Percentiles rank a stretch among this genome's conserved stretches.
phyloP scores from a whole-genome alignment of 2,329 filamentous ascomycete species.

The Botrytis hyacinthi region DNA sequence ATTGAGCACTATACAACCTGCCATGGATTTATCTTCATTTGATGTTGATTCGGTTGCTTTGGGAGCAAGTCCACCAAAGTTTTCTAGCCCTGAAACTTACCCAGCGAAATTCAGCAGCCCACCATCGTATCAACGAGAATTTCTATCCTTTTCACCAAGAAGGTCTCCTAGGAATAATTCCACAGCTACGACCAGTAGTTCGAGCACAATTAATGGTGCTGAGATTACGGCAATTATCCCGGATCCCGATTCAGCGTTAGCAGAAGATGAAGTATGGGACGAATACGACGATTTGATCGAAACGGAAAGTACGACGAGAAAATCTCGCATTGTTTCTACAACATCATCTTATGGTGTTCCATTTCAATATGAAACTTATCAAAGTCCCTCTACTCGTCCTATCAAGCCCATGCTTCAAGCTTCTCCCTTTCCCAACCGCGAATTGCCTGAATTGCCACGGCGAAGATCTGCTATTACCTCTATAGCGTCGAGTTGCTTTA shows the following conservation, averaged over 20 bases:
- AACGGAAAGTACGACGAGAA: slow-evolving; percentile 51
- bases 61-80: slow-evolving; percentile 43
- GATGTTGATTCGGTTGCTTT: slow-evolving; percentile 48
- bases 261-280: slow-evolving; percentile 92
- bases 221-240: slow-evolving; percentile 67
- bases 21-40: slow-evolving; percentile 34
- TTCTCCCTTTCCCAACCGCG: not conserved
- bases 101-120: slow-evolving; percentile 23
- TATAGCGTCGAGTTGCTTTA: slow-evolving; percentile 52
- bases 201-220: slow-evolving; percentile 54
- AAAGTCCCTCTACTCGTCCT: slow-evolving; percentile 26
- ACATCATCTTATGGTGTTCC: slow-evolving; percentile 56
- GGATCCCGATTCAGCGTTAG: slow-evolving; percentile 59
- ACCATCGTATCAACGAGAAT: slow-evolving; percentile 50
- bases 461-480: slow-evolving; percentile 26
- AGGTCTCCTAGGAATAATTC: slow-evolving; percentile 70
- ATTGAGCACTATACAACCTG: slow-evolving; percentile 47
- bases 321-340: slow-evolving; percentile 49
- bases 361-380: slow-evolving; percentile 54
- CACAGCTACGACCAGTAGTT: slow-evolving; percentile 54
- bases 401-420: not conserved
- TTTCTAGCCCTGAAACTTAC: slow-evolving; percentile 29
- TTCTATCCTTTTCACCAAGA: slow-evolving; percentile 63
- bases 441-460: slow-evolving; percentile 18
- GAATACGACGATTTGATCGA: slow-evolving; percentile 90